Percentiles rank a stretch among this genome's conserved stretches.
phyloP scores from a whole-genome alignment of 2,329 filamentous ascomycete genomes.

The Ophiostoma fasciatum region DNA sequence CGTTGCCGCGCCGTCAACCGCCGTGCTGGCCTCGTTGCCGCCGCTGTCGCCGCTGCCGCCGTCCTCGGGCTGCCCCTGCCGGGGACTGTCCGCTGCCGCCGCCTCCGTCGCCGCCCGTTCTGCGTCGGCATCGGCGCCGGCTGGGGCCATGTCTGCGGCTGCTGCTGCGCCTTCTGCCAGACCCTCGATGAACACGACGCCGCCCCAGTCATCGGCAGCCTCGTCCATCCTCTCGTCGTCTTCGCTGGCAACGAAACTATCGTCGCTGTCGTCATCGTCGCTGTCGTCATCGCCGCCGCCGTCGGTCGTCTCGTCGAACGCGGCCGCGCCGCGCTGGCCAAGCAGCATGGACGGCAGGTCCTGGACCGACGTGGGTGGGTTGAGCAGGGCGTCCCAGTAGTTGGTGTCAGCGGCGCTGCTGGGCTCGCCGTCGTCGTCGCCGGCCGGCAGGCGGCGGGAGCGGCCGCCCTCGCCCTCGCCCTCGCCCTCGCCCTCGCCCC shows the following conservation, averaged over 20 bases:
- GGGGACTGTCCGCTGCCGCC: too few species aligned
- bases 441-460: too few species aligned
- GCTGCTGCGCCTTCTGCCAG: not conserved
- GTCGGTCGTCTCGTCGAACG: not conserved
- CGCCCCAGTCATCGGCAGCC: not conserved
- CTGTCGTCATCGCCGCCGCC: not conserved
- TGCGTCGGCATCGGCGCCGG: not conserved
- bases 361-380: constrained; percentile 29
- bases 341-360: constrained; percentile 26
- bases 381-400: constrained; percentile 29
- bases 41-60: too few species aligned
- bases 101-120: too few species aligned
- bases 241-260: constrained; percentile 1
- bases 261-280: too few species aligned
- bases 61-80: too few species aligned
- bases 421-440: constrained; percentile 8
- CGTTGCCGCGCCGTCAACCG: not conserved
- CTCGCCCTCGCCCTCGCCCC: not conserved
- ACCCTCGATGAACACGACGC: not conserved
- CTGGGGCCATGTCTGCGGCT: not conserved
- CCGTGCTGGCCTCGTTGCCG: too few species aligned
- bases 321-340: constrained; percentile 7
- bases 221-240: not conserved
- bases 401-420: constrained; percentile 19
- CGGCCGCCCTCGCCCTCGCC: not conserved